phyloP scores from a whole-genome alignment of 2,329 filamentous ascomycete species.

The Fusarium nanum region DNA sequence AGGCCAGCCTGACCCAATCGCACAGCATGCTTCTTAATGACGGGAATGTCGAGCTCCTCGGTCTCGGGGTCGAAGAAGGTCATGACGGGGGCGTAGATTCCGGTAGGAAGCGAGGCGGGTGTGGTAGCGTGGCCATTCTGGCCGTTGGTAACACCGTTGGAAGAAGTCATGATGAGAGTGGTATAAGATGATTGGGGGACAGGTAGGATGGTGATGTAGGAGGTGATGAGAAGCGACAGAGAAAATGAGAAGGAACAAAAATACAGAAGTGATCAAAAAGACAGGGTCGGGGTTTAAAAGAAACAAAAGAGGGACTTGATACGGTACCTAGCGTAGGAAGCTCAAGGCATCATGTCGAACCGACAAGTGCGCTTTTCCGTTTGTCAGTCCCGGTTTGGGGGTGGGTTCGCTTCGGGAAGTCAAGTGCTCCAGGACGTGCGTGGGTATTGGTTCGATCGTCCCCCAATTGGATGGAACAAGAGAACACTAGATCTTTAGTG shows the following conservation, averaged over 20 bases:
- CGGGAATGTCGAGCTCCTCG: conserved; percentile 84
- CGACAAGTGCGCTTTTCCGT: conserved; percentile 31
- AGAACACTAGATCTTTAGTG: conserved; percentile 12
- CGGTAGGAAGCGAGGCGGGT: conserved; percentile 74
- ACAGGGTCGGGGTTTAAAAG: conserved; percentile 26
- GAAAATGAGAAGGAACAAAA: conserved; percentile 14
- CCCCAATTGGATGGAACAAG: conserved; percentile 39
- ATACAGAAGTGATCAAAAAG: conserved; percentile 18
- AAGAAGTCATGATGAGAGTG: conserved; percentile 43
- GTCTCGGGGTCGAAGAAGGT: conserved; percentile 89
- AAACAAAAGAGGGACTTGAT: conserved; percentile 42
- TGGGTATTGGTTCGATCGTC: conserved; percentile 44
- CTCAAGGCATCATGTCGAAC: conserved; percentile 28
- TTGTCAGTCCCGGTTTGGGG: conserved; percentile 40
- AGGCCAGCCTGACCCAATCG: conserved; percentile 82
- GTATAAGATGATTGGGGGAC: neutral
- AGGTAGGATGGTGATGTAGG: neutral
- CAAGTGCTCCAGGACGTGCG: conserved; percentile 41
- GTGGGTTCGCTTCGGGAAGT: conserved; percentile 45
- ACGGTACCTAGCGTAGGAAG: conserved; percentile 27
- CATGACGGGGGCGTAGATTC: conserved; percentile 90
- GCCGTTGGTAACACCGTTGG: conserved; percentile 37
- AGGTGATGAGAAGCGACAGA: conserved; percentile 7
- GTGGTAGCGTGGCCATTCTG: conserved; percentile 47
- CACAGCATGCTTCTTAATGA: conserved; percentile 83